Percentiles rank a stretch among this genome's conserved stretches.
These are phyloP conservation scores for Calonectria crousiana DNA, from an alignment of 2,329 filamentous ascomycete genomes.

Conservation along the genomic window DNA sequence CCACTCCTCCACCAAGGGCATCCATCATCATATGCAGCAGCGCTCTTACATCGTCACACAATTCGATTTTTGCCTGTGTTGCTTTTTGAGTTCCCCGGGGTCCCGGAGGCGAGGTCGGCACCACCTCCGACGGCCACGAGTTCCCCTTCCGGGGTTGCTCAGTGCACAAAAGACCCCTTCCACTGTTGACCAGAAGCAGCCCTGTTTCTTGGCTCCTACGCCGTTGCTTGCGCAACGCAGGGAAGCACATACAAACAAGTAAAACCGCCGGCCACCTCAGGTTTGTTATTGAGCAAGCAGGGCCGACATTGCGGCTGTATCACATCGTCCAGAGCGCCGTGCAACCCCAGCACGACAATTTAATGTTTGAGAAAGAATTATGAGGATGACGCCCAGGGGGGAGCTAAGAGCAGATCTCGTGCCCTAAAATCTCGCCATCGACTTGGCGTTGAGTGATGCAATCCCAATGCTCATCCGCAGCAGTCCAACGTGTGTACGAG, in stretches of 20 bases:
- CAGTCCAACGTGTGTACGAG: conserved; percentile 29
- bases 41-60: background rate
- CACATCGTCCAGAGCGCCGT: conserved; percentile 2
- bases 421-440: conserved; percentile 36
- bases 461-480: conserved; percentile 34
- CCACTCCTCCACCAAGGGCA: background rate
- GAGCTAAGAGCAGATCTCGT: conserved; percentile 27
- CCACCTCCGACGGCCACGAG: conserved; percentile 37
- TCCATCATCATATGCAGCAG: background rate
- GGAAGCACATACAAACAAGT: conserved; percentile 16
- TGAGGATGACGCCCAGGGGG: background rate
- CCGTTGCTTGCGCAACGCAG: conserved; percentile 43
- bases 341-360: background rate
- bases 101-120: conserved; percentile 38
- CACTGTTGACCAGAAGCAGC: conserved; percentile 32
- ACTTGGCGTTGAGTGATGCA: conserved; percentile 33
- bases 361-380: background rate
- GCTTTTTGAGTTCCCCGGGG: conserved; percentile 31
- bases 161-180: conserved; percentile 38
- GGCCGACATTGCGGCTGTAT: conserved; percentile 34
- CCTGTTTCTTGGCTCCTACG: conserved; percentile 34
- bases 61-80: background rate
- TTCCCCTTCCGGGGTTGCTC: conserved; percentile 34
- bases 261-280: conserved; percentile 21
- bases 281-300: conserved; percentile 35